Conservation (phyloP, 2,329 filamentous ascomycete species). For the Acrocalymma vagum region DNA sequence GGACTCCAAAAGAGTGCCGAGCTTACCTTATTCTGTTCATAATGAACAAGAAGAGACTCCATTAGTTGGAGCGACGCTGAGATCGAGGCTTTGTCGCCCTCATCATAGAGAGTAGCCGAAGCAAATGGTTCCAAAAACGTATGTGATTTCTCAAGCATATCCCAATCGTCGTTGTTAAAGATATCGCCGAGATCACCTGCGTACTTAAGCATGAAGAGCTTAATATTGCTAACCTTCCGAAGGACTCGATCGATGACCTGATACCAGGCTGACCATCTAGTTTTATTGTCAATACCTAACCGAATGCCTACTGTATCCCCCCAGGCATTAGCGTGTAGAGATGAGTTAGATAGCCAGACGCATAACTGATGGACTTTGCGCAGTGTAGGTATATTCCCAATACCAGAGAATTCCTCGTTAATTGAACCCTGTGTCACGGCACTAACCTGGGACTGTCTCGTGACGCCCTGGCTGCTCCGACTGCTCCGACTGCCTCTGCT, state of each 20-base stretch:
- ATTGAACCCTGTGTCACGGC: background rate
- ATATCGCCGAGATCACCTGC: constrained; percentile 1
- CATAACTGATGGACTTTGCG: constrained; percentile 3
- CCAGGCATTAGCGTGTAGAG: constrained; percentile 1
- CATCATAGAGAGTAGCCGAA: constrained; percentile 6
- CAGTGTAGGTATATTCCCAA: constrained; percentile 6
- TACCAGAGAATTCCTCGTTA: constrained; percentile 1
- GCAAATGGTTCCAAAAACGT: constrained; percentile 9
- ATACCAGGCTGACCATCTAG: constrained; percentile 9
- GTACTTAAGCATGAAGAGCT: constrained; percentile 6
- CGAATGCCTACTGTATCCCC: background rate
- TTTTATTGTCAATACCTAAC: constrained; percentile 9
- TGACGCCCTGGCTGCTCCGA: too few relatives aligned
- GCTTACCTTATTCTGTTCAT: constrained; percentile 9
- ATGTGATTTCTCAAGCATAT: constrained; percentile 7
- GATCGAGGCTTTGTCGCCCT: constrained; percentile 9
- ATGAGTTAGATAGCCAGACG: constrained; percentile 1
- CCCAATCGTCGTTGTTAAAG: constrained; percentile 4
- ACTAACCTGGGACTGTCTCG: too few relatives aligned
- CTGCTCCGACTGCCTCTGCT: background rate
- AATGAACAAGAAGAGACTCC: constrained; percentile 5
- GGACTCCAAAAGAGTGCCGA: background rate
- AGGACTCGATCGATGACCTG: constrained; percentile 5
- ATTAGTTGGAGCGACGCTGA: constrained; percentile 4
- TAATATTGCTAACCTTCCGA: constrained; percentile 7